Conservation (phyloP, 1,284 basidiomycete genomes). For the Trametes versicolor region DNA sequence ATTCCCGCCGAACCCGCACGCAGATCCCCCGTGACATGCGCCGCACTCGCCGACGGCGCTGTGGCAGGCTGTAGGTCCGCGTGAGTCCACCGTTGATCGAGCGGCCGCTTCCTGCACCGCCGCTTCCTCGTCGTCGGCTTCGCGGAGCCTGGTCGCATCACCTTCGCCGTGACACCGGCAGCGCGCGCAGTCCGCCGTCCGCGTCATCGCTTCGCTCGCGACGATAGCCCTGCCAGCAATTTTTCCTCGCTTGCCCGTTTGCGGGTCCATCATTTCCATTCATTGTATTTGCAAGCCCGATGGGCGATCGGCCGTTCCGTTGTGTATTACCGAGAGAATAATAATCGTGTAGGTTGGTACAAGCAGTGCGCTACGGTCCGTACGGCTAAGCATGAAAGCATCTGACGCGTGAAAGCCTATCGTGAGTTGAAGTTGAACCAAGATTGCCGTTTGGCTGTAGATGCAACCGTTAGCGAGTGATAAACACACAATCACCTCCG, state of each 20-base stretch:
- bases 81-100: constrained; percentile 22
- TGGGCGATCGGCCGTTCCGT: constrained; percentile 8
- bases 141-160: constrained; percentile 21
- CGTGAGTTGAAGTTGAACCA: constrained; percentile 86
- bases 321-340: constrained; percentile 44
- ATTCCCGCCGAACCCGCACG: neutral
- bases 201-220: constrained; percentile 21
- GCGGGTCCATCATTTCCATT: constrained; percentile 8
- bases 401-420: constrained; percentile 47
- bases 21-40: neutral
- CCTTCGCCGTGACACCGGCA: constrained; percentile 19
- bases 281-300: neutral
- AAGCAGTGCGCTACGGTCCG: constrained; percentile 43
- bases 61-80: constrained; percentile 29
- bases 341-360: constrained; percentile 49
- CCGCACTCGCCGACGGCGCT: constrained; percentile 1
- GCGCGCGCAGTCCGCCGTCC: constrained; percentile 5
- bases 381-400: constrained; percentile 40
- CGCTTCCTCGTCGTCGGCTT: constrained; percentile 19
- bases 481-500: constrained; percentile 14
- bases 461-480: constrained; percentile 27
- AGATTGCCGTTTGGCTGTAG: constrained; percentile 83
- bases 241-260: constrained; percentile 17
- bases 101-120: constrained; percentile 17
- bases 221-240: constrained; percentile 16